Evolutionary conservation across 306 rosid genomes (phyloP), one percentile per base, ranked within the genome.

Genomic region (Cyamopsis tetragonoloba): DNA sequence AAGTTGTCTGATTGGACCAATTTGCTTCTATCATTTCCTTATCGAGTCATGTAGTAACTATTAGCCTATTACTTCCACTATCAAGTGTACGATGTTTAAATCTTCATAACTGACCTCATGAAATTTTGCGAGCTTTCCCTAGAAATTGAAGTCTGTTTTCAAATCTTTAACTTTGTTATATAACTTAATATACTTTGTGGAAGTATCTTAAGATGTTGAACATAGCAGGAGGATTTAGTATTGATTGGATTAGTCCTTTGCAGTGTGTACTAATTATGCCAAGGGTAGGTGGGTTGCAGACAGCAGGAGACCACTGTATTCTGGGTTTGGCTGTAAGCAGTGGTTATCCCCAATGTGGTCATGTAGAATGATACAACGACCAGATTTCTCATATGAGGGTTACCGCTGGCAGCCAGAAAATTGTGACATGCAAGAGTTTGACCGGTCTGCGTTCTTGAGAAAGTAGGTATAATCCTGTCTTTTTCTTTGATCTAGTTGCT

Each of bases 291-390:
- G 99, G 97, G 81, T 88, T 67, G 85, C 85, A 57, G 96, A 90
- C 74, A 80, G 70, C 55, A 66, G 58, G 62, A 72, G 87, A 20
- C 97, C 97, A 4, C 76, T 85, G 61, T 93, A 93, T 90, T 93
- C 92, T 48, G 95, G 99, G 58, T 79, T 81, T 55, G 57, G 72
- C 66, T 90, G 97, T 71, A 88, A 93, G 80, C 77, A 78, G 65
- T 93, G 97, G 97, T 79, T 93, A 69, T 88, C 97, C 55, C 15
- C 75, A 59, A 86, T 90, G 97, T 93, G 97, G 97, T 80, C 99
- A 1, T 93, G 97, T 77, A 93, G 96, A 82, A 73, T 82, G 77
- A 88, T 96, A 42, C 77, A 79, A 68, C 80, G 96, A 39, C 79
- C 82, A 43, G 92, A 86, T 77, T 93, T 93, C 77, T 86, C 92